Base-by-base conservation (phyloP, 192 early-diverging fungal genomes). In the Coemansia sp. region DNA sequence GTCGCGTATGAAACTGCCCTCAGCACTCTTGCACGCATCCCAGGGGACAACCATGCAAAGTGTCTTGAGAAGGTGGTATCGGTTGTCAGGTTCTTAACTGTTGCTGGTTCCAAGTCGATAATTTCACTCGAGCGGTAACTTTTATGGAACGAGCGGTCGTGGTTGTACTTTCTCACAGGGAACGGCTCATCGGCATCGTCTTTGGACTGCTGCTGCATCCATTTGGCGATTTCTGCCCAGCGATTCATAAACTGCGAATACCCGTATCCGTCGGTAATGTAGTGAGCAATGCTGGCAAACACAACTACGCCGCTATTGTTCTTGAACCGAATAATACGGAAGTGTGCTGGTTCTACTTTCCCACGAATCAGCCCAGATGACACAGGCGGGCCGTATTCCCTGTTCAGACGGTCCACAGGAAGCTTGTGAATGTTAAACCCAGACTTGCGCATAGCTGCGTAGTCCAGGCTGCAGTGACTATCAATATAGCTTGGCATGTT, bases 401-500 rank as follows among this genome's bases (percentile, higher is more conserved):
- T 12, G 6, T 41, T 19, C 4, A 63, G 39, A 4, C 32, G 22
- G 1, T 46, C 66, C 1, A 45, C 11, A 6, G 74, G 61, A 46
- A 66, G 39, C 5, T 61, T 21, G 4, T 41, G 12, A 39, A 61
- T 67, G 41, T 46, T 46, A 19, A 64, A 76, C 19, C 42, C 32
- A 18, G 60, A 16, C 2, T n/a, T 42, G 37, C 57, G 19, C 4
- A 71, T n/a, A 0, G 46, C 46, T 1, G 7, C 8, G 22, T 57
- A 71, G 32, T 71, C 60, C 18, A 63, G n/a, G 1, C 47, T 11
- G 49, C 66, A 65, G 54, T 43, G 16, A 2, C 69, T 52, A 54
- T 71, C 74, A 0, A 12, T 46, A 21, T 67, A 77, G 41, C 54
- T 47, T 37, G 74, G 74, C 65, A 77, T 62, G 60, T 71, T 76